Conservation (phyloP, 208 protist species). For the Trypanosoma conorhini region DNA sequence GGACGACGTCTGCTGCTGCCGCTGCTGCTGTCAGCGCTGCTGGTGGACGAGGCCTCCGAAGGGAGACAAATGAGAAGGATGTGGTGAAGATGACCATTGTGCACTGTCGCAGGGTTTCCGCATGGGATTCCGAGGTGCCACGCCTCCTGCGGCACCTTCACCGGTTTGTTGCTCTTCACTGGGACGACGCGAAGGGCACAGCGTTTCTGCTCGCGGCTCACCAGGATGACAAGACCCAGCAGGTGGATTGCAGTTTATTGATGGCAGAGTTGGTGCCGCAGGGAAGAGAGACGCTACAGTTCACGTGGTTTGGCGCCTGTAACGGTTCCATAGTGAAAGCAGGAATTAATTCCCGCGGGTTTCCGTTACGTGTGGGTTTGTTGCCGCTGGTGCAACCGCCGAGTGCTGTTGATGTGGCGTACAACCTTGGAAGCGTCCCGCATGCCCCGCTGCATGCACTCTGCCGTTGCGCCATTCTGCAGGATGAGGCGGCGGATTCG, state of each 20-base stretch:
- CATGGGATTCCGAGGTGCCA: not conserved
- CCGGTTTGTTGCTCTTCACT: conserved; percentile 5
- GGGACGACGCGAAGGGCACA: conserved; percentile 12
- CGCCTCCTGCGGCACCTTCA: conserved; percentile 9
- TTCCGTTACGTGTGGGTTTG: conserved; percentile 7
- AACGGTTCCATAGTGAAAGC: not conserved
- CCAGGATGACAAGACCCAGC: not conserved
- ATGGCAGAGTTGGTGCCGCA: not conserved
- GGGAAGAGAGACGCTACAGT: not conserved
- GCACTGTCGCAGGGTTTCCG: not conserved
- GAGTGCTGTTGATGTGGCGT: conserved; percentile 6
- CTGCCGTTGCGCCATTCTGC: conserved; percentile 6
- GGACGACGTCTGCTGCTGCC: not conserved
- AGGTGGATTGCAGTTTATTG: conserved; percentile 3
- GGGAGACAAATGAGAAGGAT: not conserved
- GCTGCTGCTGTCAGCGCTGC: not conserved
- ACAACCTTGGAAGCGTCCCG: conserved; percentile 14
- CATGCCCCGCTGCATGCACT: conserved; percentile 11
- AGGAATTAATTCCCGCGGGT: not conserved
- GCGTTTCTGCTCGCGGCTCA: conserved; percentile 8
- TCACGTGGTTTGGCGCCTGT: not conserved
- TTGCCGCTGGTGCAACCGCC: not conserved
- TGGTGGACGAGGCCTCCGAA: not conserved
- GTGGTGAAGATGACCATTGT: not conserved
- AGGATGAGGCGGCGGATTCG: conserved; percentile 1